Base-by-base conservation (phyloP, 208 protist genomes). In the Acanthamoeba sp. region DNA sequence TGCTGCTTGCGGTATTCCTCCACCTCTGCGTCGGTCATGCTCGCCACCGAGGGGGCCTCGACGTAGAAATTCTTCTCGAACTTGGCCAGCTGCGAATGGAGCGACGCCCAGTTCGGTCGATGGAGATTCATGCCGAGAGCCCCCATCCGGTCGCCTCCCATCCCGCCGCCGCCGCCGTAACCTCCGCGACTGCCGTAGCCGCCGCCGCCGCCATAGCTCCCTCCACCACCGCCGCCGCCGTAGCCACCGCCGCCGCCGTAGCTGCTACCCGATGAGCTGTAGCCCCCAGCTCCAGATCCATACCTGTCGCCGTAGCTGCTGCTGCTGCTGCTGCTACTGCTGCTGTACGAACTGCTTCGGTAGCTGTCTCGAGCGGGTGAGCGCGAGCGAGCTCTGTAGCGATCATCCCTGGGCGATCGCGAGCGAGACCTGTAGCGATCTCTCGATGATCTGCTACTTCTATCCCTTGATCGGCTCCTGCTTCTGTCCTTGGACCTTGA, bases 41-140 rank as follows among this genome's bases (percentile, higher is more conserved):
- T 87, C 7, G 95, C 42, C 0, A 97, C 64, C 27, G 73, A 82
- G 1, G 95, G 95, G 0, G 96, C 95, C 52, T 98, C 97, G 9
- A 97, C 69, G 93, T 98, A 98, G 69, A 98, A 98, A 32, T 94
- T 85, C 57, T 96, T 96, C 36, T 94, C 32, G 50, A 98, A 97
- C 9, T 27, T 36, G n/a, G 48, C 9, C 16, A 97, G 32, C 16
- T 36, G 27, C 16, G 82, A 14, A 5, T 16, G 20, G 52, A 89
- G 27, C 4, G 32, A 42, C n/a, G n/a, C 20, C 82, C 82, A 89
- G 52, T 89, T 89, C 5, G 82, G 82, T 27, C 36, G 27, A 2
- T 62, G 27, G 2, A 89, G 24, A 24, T 34, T 42, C 82, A 45
- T 50, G 4, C 82, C 82, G 2, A 89, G 29, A 2, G 24, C 82